Conservation (phyloP, 305 asterid genomes). For the Euphrasia arctica region DNA sequence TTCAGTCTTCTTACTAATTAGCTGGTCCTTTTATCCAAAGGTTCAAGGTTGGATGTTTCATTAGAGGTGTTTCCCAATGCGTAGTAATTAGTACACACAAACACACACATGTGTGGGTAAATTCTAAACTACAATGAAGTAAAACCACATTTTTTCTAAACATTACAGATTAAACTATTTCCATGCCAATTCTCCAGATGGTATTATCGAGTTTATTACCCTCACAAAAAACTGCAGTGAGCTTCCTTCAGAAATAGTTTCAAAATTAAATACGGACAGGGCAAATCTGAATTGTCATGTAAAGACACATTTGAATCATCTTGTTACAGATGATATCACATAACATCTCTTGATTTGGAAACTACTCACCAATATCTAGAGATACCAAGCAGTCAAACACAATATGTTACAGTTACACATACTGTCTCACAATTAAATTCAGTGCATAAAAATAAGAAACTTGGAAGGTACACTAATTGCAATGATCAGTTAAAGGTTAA, state of each 20-base stretch:
- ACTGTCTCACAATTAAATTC: background rate
- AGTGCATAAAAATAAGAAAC: constrained; percentile 1
- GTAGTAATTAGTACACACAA: background rate
- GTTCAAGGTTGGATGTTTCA: background rate
- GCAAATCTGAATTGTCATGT: background rate
- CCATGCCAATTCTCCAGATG: background rate
- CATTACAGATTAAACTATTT: background rate
- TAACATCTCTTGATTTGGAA: constrained; percentile 10
- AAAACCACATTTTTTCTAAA: background rate
- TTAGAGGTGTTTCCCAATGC: background rate
- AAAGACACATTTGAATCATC: background rate
- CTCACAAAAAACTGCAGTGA: background rate
- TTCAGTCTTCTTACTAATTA: no score
- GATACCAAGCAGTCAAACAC: constrained; percentile 2
- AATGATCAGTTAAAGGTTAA: constrained; percentile 3
- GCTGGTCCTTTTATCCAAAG: background rate
- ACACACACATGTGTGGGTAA: background rate
- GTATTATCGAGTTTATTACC: background rate
- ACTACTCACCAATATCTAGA: constrained; percentile 6
- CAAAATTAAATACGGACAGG: background rate
- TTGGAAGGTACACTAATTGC: constrained; percentile 1
- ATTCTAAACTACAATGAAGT: background rate
- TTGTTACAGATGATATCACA: constrained; percentile 2
- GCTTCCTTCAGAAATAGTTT: constrained; percentile 1
- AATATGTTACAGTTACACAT: constrained; percentile 5